These are phyloP conservation scores for Pseudohyphozyma bogoriensis DNA, from an alignment of 768 basidiomycete species.

Conservation along the genomic window DNA sequence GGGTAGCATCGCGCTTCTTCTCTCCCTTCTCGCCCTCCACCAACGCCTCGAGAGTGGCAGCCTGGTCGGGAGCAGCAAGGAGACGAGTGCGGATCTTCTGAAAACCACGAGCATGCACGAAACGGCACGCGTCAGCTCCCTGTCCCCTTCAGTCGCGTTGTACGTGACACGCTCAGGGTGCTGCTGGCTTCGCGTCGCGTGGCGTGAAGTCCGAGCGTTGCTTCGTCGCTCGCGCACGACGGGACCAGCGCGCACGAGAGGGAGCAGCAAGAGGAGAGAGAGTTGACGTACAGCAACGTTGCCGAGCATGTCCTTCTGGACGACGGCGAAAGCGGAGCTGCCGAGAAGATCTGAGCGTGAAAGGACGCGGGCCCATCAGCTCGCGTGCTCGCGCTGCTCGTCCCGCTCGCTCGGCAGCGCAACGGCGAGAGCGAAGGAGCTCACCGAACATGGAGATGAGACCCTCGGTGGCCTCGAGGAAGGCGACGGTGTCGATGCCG, in stretches of 20 bases:
- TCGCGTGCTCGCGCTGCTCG: background rate
- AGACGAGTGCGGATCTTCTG: conserved; percentile 87
- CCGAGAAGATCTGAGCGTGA: conserved; percentile 62
- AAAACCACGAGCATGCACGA: no score
- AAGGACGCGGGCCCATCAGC: background rate
- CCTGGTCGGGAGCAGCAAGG: conserved; percentile 53
- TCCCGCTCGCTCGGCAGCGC: background rate
- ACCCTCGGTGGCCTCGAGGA: conserved; percentile 79
- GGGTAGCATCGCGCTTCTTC: conserved; percentile 79
- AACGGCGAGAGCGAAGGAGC: background rate
- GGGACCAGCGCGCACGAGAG: no score
- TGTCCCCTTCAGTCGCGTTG: no score
- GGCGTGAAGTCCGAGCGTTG: no score
- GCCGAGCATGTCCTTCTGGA: conserved; percentile 75
- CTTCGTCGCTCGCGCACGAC: no score
- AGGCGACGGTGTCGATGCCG: conserved; percentile 77
- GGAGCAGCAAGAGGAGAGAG: background rate
- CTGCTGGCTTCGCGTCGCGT: no score
- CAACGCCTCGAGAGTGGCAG: conserved; percentile 70
- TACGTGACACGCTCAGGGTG: no score
- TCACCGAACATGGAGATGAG: conserved; percentile 80
- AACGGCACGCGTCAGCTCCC: no score
- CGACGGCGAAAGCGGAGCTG: conserved; percentile 67
- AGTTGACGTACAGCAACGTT: conserved; percentile 66
- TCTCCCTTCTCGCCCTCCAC: conserved; percentile 71